Base-by-base conservation (phyloP, 2,329 filamentous ascomycete genomes). In the Ceratocystis variospora region DNA sequence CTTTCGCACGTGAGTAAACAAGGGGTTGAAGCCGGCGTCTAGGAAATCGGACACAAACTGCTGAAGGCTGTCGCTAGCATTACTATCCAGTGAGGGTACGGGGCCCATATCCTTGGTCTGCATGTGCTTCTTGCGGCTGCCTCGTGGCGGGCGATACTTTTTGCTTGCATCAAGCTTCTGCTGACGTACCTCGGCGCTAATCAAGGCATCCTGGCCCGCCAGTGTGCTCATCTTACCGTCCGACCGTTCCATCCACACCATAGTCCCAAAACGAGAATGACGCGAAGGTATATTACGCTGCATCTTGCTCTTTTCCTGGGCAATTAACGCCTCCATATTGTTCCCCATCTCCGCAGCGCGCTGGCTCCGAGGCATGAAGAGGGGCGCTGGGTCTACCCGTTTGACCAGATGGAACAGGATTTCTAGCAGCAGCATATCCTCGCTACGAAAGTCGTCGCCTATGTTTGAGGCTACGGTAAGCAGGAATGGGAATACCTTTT, bases 241-340 rank as follows among this genome's bases (percentile, higher is more conserved):
- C 62, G 91, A 88, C 66, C 92, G 81, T 77, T 96, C 90, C 46
- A 99, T 85, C 92, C 93, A 97, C 44, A 96, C 86, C 89, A 97
- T 97, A 10, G 92, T 96, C 2, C 94, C 94, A 72, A 97, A 99
- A 44, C 94, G 84, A 71, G 92, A 96, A 75, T 99, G 94, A 61
- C 94, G 81, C 2, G 90, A 92, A 0, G 92, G 89, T 2, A 88
- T 89, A 72, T 86, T 86, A 70, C 86, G 83, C 71, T 87, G 85
- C 65, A 90, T 80, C 85, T 96, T 89, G n/a, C 86, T 83, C 1
- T 86, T 86, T 75, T 99, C 94, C 72, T 94, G 90, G 65, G 83
- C 84, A 74, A 96, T 84, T 72, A 96, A 76, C 17, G 80, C 79
- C 25, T 85, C 83, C 8, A 97, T 80, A 72, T 96, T 90, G 67